These are phyloP conservation scores for Candida tallmaniae DNA, from an alignment of 805 yeast genomes.

Conservation along the genomic window DNA sequence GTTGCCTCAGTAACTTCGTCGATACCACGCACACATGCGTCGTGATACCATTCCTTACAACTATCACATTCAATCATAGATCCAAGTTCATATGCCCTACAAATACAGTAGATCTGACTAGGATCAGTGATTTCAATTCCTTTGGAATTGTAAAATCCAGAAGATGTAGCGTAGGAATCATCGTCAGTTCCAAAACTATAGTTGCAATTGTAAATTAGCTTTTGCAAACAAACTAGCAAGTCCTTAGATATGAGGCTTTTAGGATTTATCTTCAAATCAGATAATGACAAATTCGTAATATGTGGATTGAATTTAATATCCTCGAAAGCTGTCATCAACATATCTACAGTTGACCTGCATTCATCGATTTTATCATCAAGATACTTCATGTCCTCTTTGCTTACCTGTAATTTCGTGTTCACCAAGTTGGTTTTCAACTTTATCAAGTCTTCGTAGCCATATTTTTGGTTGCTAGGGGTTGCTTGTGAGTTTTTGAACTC, in stretches of 20 bases:
- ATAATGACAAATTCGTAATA: not conserved
- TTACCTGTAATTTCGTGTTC: slow-evolving; percentile 11
- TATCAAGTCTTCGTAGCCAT: slow-evolving; percentile 17
- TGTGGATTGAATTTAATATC: slow-evolving; percentile 3
- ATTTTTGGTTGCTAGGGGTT: not conserved
- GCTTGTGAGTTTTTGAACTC: slow-evolving; percentile 7
- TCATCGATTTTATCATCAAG: slow-evolving; percentile 5
- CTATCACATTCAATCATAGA: slow-evolving; percentile 67
- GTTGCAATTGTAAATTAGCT: slow-evolving; percentile 15
- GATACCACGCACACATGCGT: slow-evolving; percentile 44
- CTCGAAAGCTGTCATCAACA: not conserved
- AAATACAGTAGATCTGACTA: slow-evolving; percentile 47
- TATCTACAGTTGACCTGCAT: not conserved
- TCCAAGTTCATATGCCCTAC: slow-evolving; percentile 56
- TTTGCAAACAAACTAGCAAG: slow-evolving; percentile 4
- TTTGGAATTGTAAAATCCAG: slow-evolving; percentile 17
- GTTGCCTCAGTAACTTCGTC: not conserved
- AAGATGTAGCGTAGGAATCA: slow-evolving; percentile 22
- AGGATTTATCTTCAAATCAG: not conserved
- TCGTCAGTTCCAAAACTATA: slow-evolving; percentile 23
- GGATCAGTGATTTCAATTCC: slow-evolving; percentile 6
- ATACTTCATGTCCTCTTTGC: slow-evolving; percentile 5
- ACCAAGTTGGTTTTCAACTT: slow-evolving; percentile 19
- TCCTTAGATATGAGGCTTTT: slow-evolving; percentile 2
- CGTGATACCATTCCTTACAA: slow-evolving; percentile 73